Evolutionary conservation across 1,284 basidiomycete genomes (phyloP), one percentile per base, ranked within the genome.

Genomic region (Pseudozyma thailandica): DNA sequence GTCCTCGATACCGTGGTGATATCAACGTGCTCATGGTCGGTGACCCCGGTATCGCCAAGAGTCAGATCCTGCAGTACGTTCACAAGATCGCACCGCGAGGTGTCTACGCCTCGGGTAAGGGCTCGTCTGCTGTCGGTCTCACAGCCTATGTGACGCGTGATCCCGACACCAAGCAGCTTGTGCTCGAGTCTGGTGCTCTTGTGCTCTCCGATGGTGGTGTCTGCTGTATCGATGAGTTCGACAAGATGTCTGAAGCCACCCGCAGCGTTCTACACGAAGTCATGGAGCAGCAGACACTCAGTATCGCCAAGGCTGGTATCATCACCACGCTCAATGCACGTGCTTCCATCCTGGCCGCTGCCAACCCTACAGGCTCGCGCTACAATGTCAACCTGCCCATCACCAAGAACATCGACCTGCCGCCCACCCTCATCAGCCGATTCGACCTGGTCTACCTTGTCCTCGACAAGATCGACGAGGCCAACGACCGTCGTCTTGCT

Each of bases 251-350:
- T 1, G 95, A 98, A 79, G 89, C 93, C 0, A 98, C 95, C 9
- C 88, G 96, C 46, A 94, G 92, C 83, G 96, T 98, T 1, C 85
- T 98, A 49, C 95, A 98, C 83, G 96, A 98, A 90, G 96, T 98
- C 37, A 98, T 98, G 95, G 95, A 98, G 88, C 95, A 98, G 90
- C 95, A 98, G 90, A 98, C 95, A 0, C 94, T 98, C 3, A 98
- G 94, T 2, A 95, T 98, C 63, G 96, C 96, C n/a, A 98, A 98
- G 84, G 95, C 95, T 0, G 96, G 96, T 10, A 98, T 98, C 80
- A 98, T 98, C 82, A 98, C 95, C 0, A 98, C 96, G 0, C 87
- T 98, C 69, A 98, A 98, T 77, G 95, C 96, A 0, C 88, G 96
- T 31, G 98, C 95, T 0, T 98, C 96, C 0, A 94, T 98, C 73